Conservation (phyloP, 768 basidiomycete genomes). For the Phylloporus arenicola region DNA sequence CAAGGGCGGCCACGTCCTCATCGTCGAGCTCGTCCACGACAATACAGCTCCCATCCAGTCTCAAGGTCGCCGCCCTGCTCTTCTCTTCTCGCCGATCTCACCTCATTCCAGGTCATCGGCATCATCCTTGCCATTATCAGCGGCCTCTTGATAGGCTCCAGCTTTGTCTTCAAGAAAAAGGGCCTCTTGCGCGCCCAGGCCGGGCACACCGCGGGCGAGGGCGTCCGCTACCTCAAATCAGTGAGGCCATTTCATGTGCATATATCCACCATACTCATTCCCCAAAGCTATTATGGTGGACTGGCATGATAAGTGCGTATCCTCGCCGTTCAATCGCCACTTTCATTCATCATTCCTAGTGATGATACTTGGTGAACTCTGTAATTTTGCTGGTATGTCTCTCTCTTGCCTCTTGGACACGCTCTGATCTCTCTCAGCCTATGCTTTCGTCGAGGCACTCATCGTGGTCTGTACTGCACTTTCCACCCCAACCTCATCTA, state of each 20-base stretch:
- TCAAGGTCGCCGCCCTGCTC: conserved; percentile 40
- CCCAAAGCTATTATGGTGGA: conserved; percentile 81
- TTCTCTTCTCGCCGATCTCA: background rate
- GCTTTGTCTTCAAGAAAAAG: conserved; percentile 98
- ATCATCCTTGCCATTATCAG: conserved; percentile 70
- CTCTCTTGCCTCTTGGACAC: conserved; percentile 2
- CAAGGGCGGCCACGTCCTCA: conserved; percentile 34
- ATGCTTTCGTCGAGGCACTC: conserved; percentile 88
- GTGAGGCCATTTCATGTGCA: conserved; percentile 41
- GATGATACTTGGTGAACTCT: conserved; percentile 89
- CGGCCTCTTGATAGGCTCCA: conserved; percentile 85
- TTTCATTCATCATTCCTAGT: conserved; percentile 35
- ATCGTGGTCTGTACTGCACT: conserved; percentile 61
- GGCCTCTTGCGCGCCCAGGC: conserved; percentile 78
- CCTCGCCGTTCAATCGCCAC: too few species aligned
- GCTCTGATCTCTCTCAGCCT: conserved; percentile 41
- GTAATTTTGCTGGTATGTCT: conserved; percentile 75
- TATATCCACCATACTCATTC: conserved; percentile 7
- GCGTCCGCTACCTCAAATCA: conserved; percentile 93
- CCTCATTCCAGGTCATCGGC: conserved; percentile 55
- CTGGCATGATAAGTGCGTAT: conserved; percentile 71
- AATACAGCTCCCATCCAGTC: conserved; percentile 37
- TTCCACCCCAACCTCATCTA: conserved; percentile 1
- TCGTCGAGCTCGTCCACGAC: conserved; percentile 34
- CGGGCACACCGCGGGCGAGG: conserved; percentile 73